Conservation (phyloP, 306 rosid genomes). For the Ormosia emarginata region DNA sequence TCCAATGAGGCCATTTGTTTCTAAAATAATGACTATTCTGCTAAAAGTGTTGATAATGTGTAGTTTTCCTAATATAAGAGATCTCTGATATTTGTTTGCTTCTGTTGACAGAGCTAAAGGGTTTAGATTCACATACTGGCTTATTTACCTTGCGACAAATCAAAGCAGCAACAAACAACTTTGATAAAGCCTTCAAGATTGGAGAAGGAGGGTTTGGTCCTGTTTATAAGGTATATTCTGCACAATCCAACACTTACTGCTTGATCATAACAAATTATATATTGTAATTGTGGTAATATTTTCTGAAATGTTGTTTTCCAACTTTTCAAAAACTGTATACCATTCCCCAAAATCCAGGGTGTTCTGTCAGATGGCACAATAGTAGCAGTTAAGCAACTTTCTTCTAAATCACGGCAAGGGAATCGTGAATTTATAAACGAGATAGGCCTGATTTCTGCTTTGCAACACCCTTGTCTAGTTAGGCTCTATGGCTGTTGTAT, state of each 20-base stretch:
- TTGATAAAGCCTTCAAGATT: constrained; percentile 40
- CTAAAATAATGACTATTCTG: neutral
- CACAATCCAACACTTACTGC: neutral
- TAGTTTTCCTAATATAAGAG: neutral
- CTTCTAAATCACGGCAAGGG: constrained; percentile 46
- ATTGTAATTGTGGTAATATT: neutral
- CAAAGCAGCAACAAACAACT: constrained; percentile 36
- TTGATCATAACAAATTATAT: neutral
- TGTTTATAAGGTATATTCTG: constrained; percentile 42
- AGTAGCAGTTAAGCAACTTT: constrained; percentile 44
- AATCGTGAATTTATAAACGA: constrained; percentile 44
- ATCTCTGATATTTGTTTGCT: neutral
- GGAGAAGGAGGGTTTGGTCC: constrained; percentile 77
- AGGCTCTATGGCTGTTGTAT: constrained; percentile 45
- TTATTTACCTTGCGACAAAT: constrained; percentile 27
- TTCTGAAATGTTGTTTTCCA: neutral
- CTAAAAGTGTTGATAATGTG: neutral
- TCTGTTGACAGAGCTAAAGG: constrained; percentile 35
- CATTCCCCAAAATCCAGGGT: constrained; percentile 28
- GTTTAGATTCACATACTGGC: constrained; percentile 15
- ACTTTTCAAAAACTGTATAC: neutral
- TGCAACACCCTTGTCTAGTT: constrained; percentile 44
- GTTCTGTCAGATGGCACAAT: constrained; percentile 29
- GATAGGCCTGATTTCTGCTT: constrained; percentile 45
- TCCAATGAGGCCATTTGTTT: neutral